These are phyloP conservation scores for Solanum hybrid DNA, from an alignment of 305 asterid species.

Conservation along the genomic window DNA sequence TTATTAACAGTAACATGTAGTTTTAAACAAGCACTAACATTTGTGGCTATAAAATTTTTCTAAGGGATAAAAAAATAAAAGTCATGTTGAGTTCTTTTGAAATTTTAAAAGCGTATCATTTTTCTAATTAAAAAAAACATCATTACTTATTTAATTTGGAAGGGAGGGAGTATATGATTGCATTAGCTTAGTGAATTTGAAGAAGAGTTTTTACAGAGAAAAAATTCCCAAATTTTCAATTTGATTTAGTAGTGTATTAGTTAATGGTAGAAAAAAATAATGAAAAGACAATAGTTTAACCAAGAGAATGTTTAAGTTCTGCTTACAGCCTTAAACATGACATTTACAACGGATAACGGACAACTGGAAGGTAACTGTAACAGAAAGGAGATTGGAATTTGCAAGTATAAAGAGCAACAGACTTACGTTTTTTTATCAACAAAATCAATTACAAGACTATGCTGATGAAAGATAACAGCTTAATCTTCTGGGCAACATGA, in stretches of 20 bases:
- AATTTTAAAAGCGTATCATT: not conserved
- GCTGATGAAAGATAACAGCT: not conserved
- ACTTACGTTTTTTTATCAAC: not conserved
- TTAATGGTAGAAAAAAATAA: not conserved
- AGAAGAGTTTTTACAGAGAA: not conserved
- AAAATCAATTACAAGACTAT: not conserved
- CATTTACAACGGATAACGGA: not conserved
- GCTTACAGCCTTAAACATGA: not conserved
- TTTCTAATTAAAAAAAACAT: not conserved
- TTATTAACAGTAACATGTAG: not conserved
- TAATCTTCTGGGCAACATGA: not conserved
- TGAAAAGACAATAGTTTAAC: not conserved
- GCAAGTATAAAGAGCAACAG: not conserved
- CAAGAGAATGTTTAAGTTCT: not conserved
- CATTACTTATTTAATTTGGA: not conserved
- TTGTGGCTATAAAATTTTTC: not conserved
- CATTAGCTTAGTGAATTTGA: not conserved
- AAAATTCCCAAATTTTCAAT: not conserved
- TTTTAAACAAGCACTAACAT: not conserved
- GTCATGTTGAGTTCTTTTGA: not conserved
- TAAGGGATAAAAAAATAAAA: not conserved
- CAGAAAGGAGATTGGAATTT: not conserved
- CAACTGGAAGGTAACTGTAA: not conserved
- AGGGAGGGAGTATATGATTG: not conserved
- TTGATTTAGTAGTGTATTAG: not conserved